Conservation (phyloP, 176 grass and related monocot species). For the Bromus sterilis region DNA sequence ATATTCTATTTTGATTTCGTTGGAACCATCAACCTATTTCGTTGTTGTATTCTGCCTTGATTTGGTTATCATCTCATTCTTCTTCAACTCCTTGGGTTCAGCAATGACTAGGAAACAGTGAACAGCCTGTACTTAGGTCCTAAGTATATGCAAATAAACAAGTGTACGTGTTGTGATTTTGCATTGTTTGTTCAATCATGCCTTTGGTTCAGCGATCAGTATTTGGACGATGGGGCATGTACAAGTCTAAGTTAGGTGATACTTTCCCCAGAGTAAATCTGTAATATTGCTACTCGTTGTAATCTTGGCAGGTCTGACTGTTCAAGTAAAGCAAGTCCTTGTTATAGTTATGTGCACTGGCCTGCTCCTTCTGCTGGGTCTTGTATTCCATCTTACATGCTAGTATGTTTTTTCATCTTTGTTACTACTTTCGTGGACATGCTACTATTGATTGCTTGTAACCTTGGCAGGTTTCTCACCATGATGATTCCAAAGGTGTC, state of each 20-base stretch:
- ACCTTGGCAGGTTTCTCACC: conserved; percentile 1
- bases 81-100: not conserved
- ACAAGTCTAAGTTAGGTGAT: not conserved
- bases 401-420: not conserved
- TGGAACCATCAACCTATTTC: not conserved
- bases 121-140: not conserved
- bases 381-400: not conserved
- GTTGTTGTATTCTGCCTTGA: not conserved
- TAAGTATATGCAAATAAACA: not conserved
- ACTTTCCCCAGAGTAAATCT: not conserved
- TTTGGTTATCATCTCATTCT: not conserved
- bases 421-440: not conserved
- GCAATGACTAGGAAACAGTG: not conserved
- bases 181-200: not conserved
- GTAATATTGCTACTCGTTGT: not conserved
- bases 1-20: not conserved
- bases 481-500: not conserved
- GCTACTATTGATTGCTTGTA: not conserved
- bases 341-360: not conserved
- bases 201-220: too few relatives aligned
- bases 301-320: not conserved
- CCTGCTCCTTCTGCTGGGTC: not conserved
- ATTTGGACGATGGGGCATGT: not conserved
- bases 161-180: not conserved
- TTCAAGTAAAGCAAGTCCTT: not conserved